Evolutionary conservation across 805 yeast species (phyloP).

Genomic region (Cyberlindnera americana): DNA sequence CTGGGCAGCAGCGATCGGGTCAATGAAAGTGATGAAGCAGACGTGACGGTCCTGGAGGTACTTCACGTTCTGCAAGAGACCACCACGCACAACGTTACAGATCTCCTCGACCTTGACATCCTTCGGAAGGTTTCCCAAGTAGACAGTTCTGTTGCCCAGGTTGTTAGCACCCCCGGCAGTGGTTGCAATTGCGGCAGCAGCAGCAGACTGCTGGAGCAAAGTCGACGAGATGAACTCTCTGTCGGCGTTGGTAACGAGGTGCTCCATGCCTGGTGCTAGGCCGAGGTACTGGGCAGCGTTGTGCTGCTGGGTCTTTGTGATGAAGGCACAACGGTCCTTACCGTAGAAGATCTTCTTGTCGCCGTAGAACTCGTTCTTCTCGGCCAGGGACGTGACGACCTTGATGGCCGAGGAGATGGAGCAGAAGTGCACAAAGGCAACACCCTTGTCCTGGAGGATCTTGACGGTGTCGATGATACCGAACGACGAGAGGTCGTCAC

Average conservation of each 20-base stretch:
- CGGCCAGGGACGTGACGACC: conserved; percentile 73
- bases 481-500: conserved; percentile 61
- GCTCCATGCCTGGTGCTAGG: conserved; percentile 84
- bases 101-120: conserved; percentile 88
- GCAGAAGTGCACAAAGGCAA: conserved; percentile 88
- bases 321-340: conserved; percentile 91
- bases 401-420: conserved; percentile 82
- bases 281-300: conserved; percentile 96
- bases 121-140: conserved; percentile 84
- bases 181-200: conserved; percentile 96
- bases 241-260: conserved; percentile 66
- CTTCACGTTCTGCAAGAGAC: conserved; percentile 80
- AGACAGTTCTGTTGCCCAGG: conserved; percentile 90
- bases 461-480: conserved; percentile 87
- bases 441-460: conserved; percentile 73
- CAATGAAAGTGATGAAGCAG: conserved; percentile 92
- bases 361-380: conserved; percentile 59
- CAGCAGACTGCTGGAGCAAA: conserved; percentile 88
- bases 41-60: conserved; percentile 82
- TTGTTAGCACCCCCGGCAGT: conserved; percentile 92
- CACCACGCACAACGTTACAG: conserved; percentile 95
- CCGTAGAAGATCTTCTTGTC: conserved; percentile 85
- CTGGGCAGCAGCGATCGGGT: conserved; percentile 97
- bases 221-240: conserved; percentile 60
- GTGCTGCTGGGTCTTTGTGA: conserved; percentile 93